Percentiles rank a stretch among this genome's conserved stretches.
Conservation (phyloP, 305 asterid genomes). For the Fraxinus sp. region DNA sequence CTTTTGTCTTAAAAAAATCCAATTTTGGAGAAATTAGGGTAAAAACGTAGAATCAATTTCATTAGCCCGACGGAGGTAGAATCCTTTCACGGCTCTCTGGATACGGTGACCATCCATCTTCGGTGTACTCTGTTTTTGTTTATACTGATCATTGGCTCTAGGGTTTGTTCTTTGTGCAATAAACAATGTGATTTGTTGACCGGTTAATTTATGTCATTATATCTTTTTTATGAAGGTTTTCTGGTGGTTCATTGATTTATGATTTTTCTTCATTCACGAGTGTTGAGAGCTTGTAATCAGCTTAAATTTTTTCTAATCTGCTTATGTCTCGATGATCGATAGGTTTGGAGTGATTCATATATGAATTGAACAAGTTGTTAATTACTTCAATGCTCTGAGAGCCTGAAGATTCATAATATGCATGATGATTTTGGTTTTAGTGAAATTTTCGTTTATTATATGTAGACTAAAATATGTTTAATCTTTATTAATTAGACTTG, state of each 20-base stretch:
- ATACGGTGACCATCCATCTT: conserved; percentile 34
- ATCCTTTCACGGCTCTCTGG: conserved; percentile 20
- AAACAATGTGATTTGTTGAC: conserved; percentile 23
- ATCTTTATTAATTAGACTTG: conserved; percentile 1
- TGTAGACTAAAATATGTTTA: background rate
- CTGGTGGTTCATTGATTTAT: conserved; percentile 2
- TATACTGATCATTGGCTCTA: conserved; percentile 30
- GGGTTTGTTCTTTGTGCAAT: conserved; percentile 31
- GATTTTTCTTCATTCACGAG: conserved; percentile 16
- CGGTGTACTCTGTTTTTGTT: conserved; percentile 4
- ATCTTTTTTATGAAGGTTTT: conserved; percentile 15
- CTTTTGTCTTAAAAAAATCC: conserved; percentile 6
- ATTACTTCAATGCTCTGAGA: background rate
- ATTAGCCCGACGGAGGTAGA: conserved; percentile 9
- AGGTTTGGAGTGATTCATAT: conserved; percentile 21
- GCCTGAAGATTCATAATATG: background rate
- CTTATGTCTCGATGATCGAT: conserved; percentile 5
- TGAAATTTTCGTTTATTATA: background rate
- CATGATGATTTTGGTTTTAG: background rate
- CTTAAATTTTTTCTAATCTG: background rate
- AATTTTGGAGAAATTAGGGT: conserved; percentile 31
- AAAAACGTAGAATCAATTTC: conserved; percentile 26
- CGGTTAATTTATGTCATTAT: conserved; percentile 9
- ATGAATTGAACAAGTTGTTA: background rate
- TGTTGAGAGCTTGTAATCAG: conserved; percentile 15